phyloP scores from a whole-genome alignment of 176 grass and related monocot genomes.

The Zea luxurians region DNA sequence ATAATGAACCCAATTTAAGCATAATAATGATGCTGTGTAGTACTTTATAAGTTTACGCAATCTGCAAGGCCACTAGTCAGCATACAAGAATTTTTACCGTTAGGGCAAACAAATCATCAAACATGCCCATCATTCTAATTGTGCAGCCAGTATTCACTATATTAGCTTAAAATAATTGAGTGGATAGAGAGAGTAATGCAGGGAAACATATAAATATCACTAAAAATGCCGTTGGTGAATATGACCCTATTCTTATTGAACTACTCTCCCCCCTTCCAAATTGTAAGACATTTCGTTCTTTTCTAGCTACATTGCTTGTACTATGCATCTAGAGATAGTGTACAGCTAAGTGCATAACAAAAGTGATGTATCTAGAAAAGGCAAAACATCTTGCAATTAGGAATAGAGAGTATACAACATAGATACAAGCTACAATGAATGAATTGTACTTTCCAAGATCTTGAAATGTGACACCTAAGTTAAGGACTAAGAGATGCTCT shows the following conservation, averaged over 20 bases:
- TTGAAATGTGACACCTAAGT: neutral
- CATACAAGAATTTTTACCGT: neutral
- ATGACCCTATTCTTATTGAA: constrained; percentile 9
- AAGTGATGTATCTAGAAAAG: neutral
- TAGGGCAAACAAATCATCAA: constrained; percentile 2
- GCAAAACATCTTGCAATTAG: neutral
- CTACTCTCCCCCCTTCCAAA: neutral
- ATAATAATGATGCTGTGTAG: neutral
- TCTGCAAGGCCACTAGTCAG: neutral
- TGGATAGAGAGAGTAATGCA: neutral
- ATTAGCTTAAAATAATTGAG: neutral
- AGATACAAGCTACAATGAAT: neutral
- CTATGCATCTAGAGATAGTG: neutral
- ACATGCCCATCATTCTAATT: neutral
- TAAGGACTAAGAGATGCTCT: neutral
- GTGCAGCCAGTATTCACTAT: neutral
- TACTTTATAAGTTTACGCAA: neutral
- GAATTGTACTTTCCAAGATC: neutral
- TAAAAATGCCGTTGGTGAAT: neutral
- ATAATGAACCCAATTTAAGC: neutral
- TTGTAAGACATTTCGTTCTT: too few species aligned
- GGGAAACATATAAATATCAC: neutral
- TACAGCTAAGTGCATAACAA: neutral
- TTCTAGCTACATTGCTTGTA: neutral
- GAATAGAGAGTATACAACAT: neutral